Percentiles rank a stretch among this genome's conserved stretches.
phyloP scores from a whole-genome alignment of 1,284 basidiomycete species.

The Cronartium quercuum region DNA sequence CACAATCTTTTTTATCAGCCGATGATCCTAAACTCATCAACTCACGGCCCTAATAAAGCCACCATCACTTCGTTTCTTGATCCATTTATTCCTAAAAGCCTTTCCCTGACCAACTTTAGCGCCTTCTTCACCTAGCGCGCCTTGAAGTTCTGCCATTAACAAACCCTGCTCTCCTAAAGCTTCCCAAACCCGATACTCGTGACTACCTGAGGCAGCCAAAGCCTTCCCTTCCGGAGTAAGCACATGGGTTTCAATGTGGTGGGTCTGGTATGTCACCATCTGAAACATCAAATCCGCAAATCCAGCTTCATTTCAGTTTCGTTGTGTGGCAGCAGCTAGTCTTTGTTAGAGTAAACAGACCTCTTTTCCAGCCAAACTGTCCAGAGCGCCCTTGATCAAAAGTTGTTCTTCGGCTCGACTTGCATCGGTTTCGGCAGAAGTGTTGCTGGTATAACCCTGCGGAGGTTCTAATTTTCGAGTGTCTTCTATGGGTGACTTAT shows the following conservation, averaged over 20 bases:
- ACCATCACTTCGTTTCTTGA: constrained; percentile 80
- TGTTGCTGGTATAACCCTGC: not conserved
- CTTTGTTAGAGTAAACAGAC: not conserved
- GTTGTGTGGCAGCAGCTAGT: not conserved
- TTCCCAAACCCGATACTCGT: constrained; percentile 37
- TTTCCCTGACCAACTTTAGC: constrained; percentile 68
- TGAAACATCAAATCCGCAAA: not conserved
- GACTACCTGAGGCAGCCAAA: constrained; percentile 19
- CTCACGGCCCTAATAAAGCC: constrained; percentile 62
- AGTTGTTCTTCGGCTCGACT: constrained; percentile 27
- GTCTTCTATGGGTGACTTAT: constrained; percentile 13
- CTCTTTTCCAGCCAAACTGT: constrained; percentile 35
- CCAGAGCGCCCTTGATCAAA: constrained; percentile 33
- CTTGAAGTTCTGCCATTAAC: constrained; percentile 20
- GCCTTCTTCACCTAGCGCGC: constrained; percentile 45
- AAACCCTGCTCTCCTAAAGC: constrained; percentile 10
- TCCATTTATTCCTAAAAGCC: constrained; percentile 98
- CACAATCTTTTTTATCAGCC: constrained; percentile 17
- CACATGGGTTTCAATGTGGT: constrained; percentile 29
- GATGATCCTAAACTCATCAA: constrained; percentile 43
- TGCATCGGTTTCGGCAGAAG: constrained; percentile 14
- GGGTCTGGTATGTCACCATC: constrained; percentile 37
- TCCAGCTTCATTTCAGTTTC: not conserved
- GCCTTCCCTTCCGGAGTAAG: constrained; percentile 23
- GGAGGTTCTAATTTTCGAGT: constrained; percentile 13